Percentiles rank a stretch among this genome's conserved stretches.
phyloP scores from a whole-genome alignment of 177 flowering plant species.

The Vitis hybrid region DNA sequence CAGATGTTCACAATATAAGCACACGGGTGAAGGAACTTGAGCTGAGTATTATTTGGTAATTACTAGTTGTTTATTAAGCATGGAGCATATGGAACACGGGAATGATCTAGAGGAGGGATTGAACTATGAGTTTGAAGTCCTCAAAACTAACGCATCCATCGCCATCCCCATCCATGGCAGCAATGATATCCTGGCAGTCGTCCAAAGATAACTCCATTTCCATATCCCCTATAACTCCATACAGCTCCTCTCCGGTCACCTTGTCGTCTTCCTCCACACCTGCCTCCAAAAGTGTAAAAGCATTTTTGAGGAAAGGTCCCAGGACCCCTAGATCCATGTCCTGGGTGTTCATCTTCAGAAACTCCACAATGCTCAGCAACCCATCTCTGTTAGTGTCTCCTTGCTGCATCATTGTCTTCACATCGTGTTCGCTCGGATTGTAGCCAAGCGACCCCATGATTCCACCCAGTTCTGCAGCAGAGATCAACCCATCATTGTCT shows the following conservation, averaged over 20 bases:
- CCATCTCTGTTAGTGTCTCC: slow-evolving; percentile 47
- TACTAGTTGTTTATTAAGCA: not conserved
- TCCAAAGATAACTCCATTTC: slow-evolving; percentile 30
- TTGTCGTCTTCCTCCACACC: slow-evolving; percentile 23
- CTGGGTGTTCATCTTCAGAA: slow-evolving; percentile 51
- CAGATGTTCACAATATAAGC: too few species aligned
- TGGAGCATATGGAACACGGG: not conserved
- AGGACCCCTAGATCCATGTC: slow-evolving; percentile 39
- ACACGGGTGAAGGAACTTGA: too few species aligned
- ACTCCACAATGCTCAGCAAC: slow-evolving; percentile 44
- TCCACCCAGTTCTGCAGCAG: slow-evolving; percentile 46
- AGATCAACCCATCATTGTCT: slow-evolving; percentile 49
- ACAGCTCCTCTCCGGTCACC: slow-evolving; percentile 43
- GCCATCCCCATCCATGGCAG: slow-evolving; percentile 48
- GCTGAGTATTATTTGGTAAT: too few species aligned
- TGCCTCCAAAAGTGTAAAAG: slow-evolving; percentile 23
- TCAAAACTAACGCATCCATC: slow-evolving; percentile 44
- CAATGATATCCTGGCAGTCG: slow-evolving; percentile 37
- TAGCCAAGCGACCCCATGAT: slow-evolving; percentile 50
- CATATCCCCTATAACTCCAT: slow-evolving; percentile 14
- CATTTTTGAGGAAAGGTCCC: slow-evolving; percentile 17
- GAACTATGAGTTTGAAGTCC: slow-evolving; percentile 38
- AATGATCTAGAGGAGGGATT: slow-evolving; percentile 30
- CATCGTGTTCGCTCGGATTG: slow-evolving; percentile 37
- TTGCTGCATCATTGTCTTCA: slow-evolving; percentile 41